Evolutionary conservation across 2,329 filamentous ascomycete species (phyloP).

Genomic region (Dactylellina sp.): DNA sequence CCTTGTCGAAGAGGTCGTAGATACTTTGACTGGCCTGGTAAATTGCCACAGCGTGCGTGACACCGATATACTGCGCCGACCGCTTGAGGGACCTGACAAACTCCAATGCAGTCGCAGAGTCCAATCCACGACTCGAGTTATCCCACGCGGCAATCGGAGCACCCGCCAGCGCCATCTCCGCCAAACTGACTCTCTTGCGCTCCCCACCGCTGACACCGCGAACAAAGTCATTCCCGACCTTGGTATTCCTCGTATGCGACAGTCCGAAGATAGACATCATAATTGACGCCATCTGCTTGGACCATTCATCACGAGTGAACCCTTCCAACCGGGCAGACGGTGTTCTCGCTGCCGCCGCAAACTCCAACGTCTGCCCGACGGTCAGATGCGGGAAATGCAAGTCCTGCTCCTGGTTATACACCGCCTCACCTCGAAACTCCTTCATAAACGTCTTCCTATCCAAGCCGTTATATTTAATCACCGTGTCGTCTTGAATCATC

Average conservation of each 20-base stretch:
- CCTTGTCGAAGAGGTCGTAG: slow-evolving; percentile 78
- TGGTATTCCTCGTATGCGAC: slow-evolving; percentile 75
- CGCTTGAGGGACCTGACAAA: slow-evolving; percentile 70
- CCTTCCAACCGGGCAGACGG: slow-evolving; percentile 33
- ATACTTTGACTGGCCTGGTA: slow-evolving; percentile 69
- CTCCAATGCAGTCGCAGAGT: slow-evolving; percentile 71
- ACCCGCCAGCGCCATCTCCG: slow-evolving; percentile 72
- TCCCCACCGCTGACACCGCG: slow-evolving; percentile 77
- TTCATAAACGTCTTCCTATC: slow-evolving; percentile 38
- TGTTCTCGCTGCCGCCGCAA: slow-evolving; percentile 62
- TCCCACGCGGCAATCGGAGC: slow-evolving; percentile 70
- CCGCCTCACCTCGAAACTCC: slow-evolving; percentile 67
- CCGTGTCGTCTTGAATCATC: slow-evolving; percentile 12
- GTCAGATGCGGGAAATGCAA: slow-evolving; percentile 67
- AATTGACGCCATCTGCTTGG: slow-evolving; percentile 27
- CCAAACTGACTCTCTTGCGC: slow-evolving; percentile 76
- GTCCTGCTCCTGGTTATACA: slow-evolving; percentile 68
- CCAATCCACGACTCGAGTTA: slow-evolving; percentile 68
- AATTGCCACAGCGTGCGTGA: slow-evolving; percentile 70
- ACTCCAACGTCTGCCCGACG: slow-evolving; percentile 68
- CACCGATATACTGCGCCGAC: slow-evolving; percentile 62
- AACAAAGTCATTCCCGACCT: slow-evolving; percentile 75
- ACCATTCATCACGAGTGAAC: slow-evolving; percentile 32
- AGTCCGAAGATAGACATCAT: slow-evolving; percentile 79
- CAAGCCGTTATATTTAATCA: slow-evolving; percentile 40